These are phyloP conservation scores for Pseudocercospora pini-densiflorae DNA, from an alignment of 2,329 filamentous ascomycete genomes.

Conservation along the genomic window DNA sequence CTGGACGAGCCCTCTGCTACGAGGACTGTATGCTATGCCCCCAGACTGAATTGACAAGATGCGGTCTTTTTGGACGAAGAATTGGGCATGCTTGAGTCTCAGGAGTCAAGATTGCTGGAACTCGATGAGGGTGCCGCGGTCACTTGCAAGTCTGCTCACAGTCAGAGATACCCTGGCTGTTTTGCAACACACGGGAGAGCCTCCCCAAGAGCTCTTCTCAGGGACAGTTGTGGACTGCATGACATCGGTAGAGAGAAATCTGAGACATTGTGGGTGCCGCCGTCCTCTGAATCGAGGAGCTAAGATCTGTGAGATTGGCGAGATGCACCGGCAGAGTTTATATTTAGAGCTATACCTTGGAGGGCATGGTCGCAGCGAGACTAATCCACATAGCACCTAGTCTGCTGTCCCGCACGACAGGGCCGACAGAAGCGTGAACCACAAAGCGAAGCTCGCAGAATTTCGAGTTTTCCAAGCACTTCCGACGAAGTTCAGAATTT, in stretches of 20 bases:
- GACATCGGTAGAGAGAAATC: not conserved
- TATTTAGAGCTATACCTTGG: not conserved
- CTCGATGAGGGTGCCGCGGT: too few species aligned
- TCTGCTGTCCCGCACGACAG: not conserved
- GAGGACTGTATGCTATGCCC: too few species aligned
- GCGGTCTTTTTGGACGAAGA: not conserved
- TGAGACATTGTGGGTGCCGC: not conserved
- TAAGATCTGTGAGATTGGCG: constrained; percentile 2
- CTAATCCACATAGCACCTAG: not conserved
- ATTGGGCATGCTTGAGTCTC: not conserved
- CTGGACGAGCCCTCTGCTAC: too few species aligned
- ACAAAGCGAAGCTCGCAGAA: not conserved
- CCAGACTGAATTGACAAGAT: too few species aligned
- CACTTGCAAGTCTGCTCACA: too few species aligned
- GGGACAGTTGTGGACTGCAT: not conserved
- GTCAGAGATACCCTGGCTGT: not conserved
- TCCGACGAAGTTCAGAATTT: not conserved
- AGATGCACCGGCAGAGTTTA: not conserved
- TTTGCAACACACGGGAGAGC: not conserved
- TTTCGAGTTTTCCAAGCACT: not conserved
- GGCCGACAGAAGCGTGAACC: not conserved
- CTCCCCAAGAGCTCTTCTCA: not conserved
- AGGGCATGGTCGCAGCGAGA: not conserved
- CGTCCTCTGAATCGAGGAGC: not conserved
- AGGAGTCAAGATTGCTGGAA: too few species aligned